Evolutionary conservation across 768 basidiomycete species (phyloP), one percentile per base, ranked within the genome.

Genomic region (Leucosporidium yakuticum): DNA sequence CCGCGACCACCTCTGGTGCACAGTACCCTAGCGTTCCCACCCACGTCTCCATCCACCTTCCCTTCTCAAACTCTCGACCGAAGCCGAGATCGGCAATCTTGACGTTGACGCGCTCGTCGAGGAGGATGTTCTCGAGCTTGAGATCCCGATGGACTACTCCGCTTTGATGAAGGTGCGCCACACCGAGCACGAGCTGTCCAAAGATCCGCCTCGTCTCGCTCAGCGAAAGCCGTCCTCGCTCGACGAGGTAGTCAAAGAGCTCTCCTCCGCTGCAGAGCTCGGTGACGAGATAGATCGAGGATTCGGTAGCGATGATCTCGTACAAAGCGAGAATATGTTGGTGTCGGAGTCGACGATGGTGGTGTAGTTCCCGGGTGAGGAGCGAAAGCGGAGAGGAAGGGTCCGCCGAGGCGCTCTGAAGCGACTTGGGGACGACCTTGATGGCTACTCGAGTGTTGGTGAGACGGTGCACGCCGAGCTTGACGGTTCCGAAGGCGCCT

Each of bases 71-170:
- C 77, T 95, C 91, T 21, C 94, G 88, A 34, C 94, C 94, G 90
- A 97, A 96, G n/a, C 95, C 95, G 86, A 95, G 94, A 79, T 97
- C 95, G 23, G 92, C 94, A 50, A 98, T 88, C 82, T 97, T 98
- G 81, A 98, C 84, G 74, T 91, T 82, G 67, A 77, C 77, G 39
- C 77, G 55, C 62, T 76, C 76, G 66, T 92, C 88, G 56, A 98
- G 88, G 53, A 98, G 83, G 58, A 98, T 89, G 75, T 97, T 97
- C 81, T 97, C 95, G 66, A 98, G 82, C 80, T 99, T 99, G 74
- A 99, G 82, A 79, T 99, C 95, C 36, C 96, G 86, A 78, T 99
- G 96, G 1, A 98, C 93, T 75, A 97, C 91, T 62, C 91, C 91
- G 77, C 88, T 88, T 62, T 87, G 84, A 77, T 99, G 96, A 31